phyloP scores from a whole-genome alignment of 2,329 filamentous ascomycete genomes.

The Keithomyces neogunnii region DNA sequence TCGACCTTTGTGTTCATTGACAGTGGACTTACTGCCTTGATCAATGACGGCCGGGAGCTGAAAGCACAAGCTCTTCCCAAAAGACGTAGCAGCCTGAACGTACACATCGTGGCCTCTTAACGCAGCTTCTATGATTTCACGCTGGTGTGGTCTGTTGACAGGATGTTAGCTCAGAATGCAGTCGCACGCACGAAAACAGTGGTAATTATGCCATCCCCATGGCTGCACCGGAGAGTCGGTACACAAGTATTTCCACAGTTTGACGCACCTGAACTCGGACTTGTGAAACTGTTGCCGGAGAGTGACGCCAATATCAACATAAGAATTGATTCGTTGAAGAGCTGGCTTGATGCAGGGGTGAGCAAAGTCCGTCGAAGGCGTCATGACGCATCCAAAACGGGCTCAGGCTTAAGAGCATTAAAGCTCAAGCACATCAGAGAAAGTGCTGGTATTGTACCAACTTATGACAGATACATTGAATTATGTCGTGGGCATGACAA shows the following conservation, averaged over 20 bases:
- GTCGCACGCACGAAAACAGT: too few species aligned
- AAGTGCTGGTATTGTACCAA: too few species aligned
- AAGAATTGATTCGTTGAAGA: conserved; percentile 38
- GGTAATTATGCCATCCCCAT: not conserved
- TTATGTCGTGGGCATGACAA: too few species aligned
- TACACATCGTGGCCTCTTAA: conserved; percentile 84
- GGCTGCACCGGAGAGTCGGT: not conserved
- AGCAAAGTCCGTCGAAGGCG: not conserved
- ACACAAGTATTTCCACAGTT: not conserved
- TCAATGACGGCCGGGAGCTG: conserved; percentile 85
- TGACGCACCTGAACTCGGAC: conserved; percentile 55
- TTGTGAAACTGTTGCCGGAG: conserved; percentile 67
- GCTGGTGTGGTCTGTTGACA: conserved; percentile 64
- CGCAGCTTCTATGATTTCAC: conserved; percentile 78
- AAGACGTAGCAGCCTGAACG: conserved; percentile 81
- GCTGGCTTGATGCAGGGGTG: conserved; percentile 25
- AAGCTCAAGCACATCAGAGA: not conserved
- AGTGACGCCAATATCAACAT: conserved; percentile 64
- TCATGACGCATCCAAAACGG: not conserved
- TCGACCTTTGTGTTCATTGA: not conserved
- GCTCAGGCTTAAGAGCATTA: not conserved
- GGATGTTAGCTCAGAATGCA: not conserved
- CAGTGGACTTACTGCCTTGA: conserved; percentile 60
- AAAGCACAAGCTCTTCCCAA: conserved; percentile 90
- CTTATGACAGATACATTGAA: too few species aligned